These are phyloP conservation scores for Pyrus pyrifolia DNA, from an alignment of 306 rosid genomes.

Conservation along the genomic window DNA sequence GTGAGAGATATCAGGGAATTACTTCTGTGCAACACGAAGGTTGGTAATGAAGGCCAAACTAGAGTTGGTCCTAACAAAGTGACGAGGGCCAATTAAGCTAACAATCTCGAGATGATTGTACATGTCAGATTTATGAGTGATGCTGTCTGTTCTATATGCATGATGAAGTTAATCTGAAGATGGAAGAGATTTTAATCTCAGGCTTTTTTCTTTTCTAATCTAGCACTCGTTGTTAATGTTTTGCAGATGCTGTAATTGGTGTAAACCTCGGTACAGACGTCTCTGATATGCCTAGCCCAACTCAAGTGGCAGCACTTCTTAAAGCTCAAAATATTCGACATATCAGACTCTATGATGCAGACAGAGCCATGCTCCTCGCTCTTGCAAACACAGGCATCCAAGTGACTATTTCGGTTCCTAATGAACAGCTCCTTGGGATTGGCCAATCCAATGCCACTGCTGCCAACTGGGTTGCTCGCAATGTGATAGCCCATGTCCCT, in stretches of 20 bases:
- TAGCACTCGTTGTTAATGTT: background rate
- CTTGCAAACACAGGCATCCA: conserved; percentile 78
- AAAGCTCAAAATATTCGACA: conserved; percentile 76
- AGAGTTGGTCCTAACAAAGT: too few relatives aligned
- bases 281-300: conserved; percentile 79
- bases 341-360: conserved; percentile 74
- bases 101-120: background rate
- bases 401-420: conserved; percentile 75
- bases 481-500: conserved; percentile 82
- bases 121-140: background rate
- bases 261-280: conserved; percentile 82
- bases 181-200: background rate
- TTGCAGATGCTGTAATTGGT: conserved; percentile 76
- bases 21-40: background rate
- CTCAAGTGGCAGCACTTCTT: conserved; percentile 73
- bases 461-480: conserved; percentile 86
- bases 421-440: conserved; percentile 83
- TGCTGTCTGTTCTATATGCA: background rate
- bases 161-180: background rate
- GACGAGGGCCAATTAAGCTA: too few relatives aligned
- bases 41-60: background rate
- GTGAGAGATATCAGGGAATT: background rate
- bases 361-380: conserved; percentile 67
- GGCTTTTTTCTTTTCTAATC: background rate
- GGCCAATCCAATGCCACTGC: conserved; percentile 96